Conservation (phyloP, 345 rosid genomes). For the Hibiscus mutabilis region DNA sequence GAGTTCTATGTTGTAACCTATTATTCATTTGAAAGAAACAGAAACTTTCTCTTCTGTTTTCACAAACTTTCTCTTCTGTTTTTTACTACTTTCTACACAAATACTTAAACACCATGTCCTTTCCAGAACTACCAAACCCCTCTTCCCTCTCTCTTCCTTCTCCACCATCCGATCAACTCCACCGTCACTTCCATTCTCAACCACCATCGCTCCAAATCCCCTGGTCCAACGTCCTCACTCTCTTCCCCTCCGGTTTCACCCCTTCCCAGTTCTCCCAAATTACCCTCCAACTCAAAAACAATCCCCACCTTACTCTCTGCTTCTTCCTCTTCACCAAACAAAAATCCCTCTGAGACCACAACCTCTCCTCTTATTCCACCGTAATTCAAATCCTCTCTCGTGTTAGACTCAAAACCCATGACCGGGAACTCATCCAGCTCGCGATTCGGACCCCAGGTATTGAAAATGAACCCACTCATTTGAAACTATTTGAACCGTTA, state of each 20-base stretch:
- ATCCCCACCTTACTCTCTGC: slow-evolving; percentile 57
- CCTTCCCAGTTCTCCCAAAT: slow-evolving; percentile 61
- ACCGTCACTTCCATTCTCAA: slow-evolving; percentile 56
- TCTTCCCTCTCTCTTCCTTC: slow-evolving; percentile 3
- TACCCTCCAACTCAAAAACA: slow-evolving; percentile 43
- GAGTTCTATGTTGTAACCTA: too few relatives aligned
- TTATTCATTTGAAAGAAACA: too few relatives aligned
- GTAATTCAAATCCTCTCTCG: slow-evolving; percentile 66
- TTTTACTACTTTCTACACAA: too few relatives aligned
- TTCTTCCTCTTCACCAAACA: slow-evolving; percentile 65
- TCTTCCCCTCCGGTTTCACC: slow-evolving; percentile 47
- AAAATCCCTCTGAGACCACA: slow-evolving; percentile 56
- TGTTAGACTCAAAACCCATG: slow-evolving; percentile 54
- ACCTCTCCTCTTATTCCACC: slow-evolving; percentile 45
- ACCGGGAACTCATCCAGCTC: slow-evolving; percentile 36
- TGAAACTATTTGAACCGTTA: slow-evolving; percentile 36
- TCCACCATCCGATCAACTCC: slow-evolving; percentile 30
- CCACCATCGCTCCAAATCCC: slow-evolving; percentile 75
- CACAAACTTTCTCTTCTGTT: too few relatives aligned
- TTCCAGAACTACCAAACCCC: slow-evolving; percentile 16
- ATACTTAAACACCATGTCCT: neutral
- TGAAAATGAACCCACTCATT: slow-evolving; percentile 14
- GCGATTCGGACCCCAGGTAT: slow-evolving; percentile 36
- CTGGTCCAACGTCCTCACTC: slow-evolving; percentile 62
- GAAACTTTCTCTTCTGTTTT: too few relatives aligned